phyloP scores from a whole-genome alignment of 2,329 filamentous ascomycete genomes.

The Ophiostoma piceae region DNA sequence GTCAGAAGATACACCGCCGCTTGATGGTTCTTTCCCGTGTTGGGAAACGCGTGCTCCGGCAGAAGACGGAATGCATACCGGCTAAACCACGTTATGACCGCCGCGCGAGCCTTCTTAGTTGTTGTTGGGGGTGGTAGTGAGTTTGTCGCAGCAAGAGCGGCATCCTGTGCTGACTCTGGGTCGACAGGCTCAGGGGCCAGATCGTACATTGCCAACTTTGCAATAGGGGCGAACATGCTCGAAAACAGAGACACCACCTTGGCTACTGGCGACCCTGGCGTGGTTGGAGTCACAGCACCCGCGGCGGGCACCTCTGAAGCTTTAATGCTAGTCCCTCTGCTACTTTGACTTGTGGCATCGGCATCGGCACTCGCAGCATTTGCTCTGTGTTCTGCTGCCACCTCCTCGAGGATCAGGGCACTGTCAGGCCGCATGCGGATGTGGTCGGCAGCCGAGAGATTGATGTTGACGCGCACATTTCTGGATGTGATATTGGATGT shows the following conservation, averaged over 20 bases:
- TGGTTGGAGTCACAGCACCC: not conserved
- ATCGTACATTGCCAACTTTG: not conserved
- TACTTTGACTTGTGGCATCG: not conserved
- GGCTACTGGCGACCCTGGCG: not conserved
- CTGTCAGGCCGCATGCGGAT: slow-evolving; percentile 27
- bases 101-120: slow-evolving; percentile 16
- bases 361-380: not conserved
- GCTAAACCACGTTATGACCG: slow-evolving; percentile 27
- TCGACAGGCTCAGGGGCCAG: slow-evolving; percentile 1
- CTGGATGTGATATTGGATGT: slow-evolving; percentile 17
- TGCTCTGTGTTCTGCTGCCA: not conserved
- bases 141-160: not conserved
- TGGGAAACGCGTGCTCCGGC: slow-evolving; percentile 20
- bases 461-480: slow-evolving; percentile 18
- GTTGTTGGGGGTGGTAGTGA: not conserved
- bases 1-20: slow-evolving; percentile 28
- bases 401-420: not conserved
- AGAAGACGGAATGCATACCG: slow-evolving; percentile 29
- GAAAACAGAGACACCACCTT: not conserved
- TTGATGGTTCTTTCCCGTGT: slow-evolving; percentile 22
- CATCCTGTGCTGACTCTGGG: not conserved
- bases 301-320: not conserved
- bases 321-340: not conserved
- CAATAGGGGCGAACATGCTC: not conserved
- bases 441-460: slow-evolving; percentile 25